Conservation (phyloP, 2,329 filamentous ascomycete species). For the Piedraia hortae region DNA sequence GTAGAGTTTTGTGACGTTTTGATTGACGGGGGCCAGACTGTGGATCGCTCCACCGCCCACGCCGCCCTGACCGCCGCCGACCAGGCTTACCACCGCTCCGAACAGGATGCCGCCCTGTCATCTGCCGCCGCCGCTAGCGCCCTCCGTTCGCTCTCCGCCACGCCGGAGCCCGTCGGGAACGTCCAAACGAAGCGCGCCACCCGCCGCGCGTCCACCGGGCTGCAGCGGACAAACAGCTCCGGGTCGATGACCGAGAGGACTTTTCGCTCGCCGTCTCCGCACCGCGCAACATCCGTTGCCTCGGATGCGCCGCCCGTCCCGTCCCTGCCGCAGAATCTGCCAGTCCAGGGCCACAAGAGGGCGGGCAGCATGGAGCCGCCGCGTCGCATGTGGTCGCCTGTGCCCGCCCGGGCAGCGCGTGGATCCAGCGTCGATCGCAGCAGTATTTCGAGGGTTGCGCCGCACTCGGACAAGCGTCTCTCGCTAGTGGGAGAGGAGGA, state of each 20-base stretch:
- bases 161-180: constrained; percentile 53
- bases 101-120: constrained; percentile 40
- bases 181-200: constrained; percentile 69
- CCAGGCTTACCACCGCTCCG: constrained; percentile 46
- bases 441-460: constrained; percentile 17
- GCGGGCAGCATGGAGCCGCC: constrained; percentile 25
- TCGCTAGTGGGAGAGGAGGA: too few species aligned
- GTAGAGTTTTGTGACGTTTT: too few species aligned
- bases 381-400: constrained; percentile 20
- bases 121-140: constrained; percentile 69
- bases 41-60: constrained; percentile 39
- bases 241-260: constrained; percentile 73
- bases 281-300: constrained; percentile 12
- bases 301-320: constrained; percentile 42
- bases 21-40: too few species aligned
- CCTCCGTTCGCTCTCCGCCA: constrained; percentile 47
- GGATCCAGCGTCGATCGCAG: constrained; percentile 10
- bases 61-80: constrained; percentile 49
- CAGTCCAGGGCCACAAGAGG: constrained; percentile 13
- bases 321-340: constrained; percentile 23
- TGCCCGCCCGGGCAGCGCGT: constrained; percentile 13
- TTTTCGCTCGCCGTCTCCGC: constrained; percentile 49
- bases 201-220: constrained; percentile 36
- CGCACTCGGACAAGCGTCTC: constrained; percentile 17
- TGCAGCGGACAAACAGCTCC: constrained; percentile 40